phyloP scores from a whole-genome alignment of 495 filamentous ascomycete genomes.

The Rhizodiscina lignyota region DNA sequence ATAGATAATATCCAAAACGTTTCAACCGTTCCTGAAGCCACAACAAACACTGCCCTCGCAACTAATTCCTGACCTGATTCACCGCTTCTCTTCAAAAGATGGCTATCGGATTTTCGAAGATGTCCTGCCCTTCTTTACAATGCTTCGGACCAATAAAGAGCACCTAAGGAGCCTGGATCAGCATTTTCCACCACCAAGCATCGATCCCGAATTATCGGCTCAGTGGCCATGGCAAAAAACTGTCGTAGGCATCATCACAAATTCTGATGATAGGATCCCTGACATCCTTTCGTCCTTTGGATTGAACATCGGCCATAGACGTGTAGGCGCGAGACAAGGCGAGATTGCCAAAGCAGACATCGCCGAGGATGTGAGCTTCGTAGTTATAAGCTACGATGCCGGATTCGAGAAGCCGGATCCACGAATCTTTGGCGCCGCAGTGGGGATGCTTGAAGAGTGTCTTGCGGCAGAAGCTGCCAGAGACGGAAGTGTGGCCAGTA shows the following conservation, averaged over 20 bases:
- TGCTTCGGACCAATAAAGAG: slow-evolving; percentile 18
- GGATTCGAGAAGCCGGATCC: slow-evolving; percentile 50
- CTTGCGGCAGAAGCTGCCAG: slow-evolving; percentile 1
- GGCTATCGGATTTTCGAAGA: slow-evolving; percentile 46
- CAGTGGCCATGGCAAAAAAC: slow-evolving; percentile 23
- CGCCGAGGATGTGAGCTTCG: slow-evolving; percentile 42
- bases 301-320: slow-evolving; percentile 29
- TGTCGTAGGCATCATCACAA: slow-evolving; percentile 52
- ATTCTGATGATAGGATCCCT: slow-evolving; percentile 59
- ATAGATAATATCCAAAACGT: slow-evolving; percentile 29
- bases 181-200: background rate
- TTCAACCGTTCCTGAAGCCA: slow-evolving; percentile 18
- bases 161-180: background rate
- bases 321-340: slow-evolving; percentile 4
- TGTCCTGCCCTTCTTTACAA: slow-evolving; percentile 33
- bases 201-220: background rate
- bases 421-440: slow-evolving; percentile 47
- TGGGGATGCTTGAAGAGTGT: slow-evolving; percentile 14
- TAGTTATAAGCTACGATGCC: slow-evolving; percentile 58
- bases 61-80: slow-evolving; percentile 36
- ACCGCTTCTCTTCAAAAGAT: slow-evolving; percentile 40
- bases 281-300: slow-evolving; percentile 44
- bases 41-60: slow-evolving; percentile 23
- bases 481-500: background rate
- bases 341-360: slow-evolving; percentile 2